Conservation (phyloP, 441 rosid species). For the Pelargonium exstipulatum region DNA sequence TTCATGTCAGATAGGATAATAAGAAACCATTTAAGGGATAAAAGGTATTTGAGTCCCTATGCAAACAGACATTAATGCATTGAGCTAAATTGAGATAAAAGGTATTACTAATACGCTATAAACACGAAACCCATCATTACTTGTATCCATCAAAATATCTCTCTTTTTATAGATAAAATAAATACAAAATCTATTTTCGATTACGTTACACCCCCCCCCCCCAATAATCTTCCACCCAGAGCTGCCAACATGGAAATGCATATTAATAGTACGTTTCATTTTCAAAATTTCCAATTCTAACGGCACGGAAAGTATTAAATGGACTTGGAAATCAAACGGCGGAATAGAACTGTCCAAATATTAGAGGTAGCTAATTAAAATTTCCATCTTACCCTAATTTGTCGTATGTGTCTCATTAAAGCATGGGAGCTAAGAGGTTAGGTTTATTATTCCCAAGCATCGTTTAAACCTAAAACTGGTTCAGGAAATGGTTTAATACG, state of each 20-base stretch:
- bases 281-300: neutral
- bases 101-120: neutral
- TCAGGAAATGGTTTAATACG: neutral
- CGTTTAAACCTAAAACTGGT: neutral
- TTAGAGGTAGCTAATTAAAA: neutral
- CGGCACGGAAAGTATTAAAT: neutral
- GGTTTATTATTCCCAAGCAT: neutral
- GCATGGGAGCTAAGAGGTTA: neutral
- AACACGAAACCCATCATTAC: neutral
- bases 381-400: neutral
- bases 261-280: neutral
- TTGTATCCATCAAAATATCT: slow-evolving; percentile 2
- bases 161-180: slow-evolving; percentile 1
- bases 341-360: neutral
- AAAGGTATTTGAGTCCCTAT: neutral
- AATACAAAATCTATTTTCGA: neutral
- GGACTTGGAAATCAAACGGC: neutral
- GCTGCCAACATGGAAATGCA: neutral
- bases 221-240: neutral
- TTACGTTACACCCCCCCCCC: neutral
- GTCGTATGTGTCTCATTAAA: neutral
- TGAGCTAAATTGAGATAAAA: neutral
- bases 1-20: neutral
- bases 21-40: neutral
- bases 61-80: neutral